Percentiles rank a stretch among this genome's conserved stretches.
These are phyloP conservation scores for Coemansia sp. DNA, from an alignment of 192 early-diverging fungal genomes.

Conservation along the genomic window DNA sequence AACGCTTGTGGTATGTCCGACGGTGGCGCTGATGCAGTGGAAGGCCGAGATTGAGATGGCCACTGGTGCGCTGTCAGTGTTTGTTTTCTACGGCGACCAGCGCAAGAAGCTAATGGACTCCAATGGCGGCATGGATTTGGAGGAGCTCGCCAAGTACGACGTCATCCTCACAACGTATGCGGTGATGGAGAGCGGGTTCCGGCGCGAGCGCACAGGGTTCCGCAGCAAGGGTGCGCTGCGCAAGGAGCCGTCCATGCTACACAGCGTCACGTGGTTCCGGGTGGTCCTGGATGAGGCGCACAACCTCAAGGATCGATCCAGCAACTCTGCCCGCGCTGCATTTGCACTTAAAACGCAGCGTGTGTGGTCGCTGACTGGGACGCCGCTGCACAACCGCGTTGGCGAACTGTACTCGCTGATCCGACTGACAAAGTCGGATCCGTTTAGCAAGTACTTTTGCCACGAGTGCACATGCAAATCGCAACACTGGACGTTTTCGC, in stretches of 20 bases:
- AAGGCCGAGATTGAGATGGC: constrained; percentile 71
- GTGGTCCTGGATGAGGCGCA: constrained; percentile 87
- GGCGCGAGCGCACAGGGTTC: constrained; percentile 71
- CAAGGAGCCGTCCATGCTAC: constrained; percentile 67
- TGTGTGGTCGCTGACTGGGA: constrained; percentile 87
- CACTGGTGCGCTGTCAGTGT: constrained; percentile 62
- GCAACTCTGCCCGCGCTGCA: constrained; percentile 80
- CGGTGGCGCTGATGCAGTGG: constrained; percentile 91
- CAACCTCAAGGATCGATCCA: constrained; percentile 84
- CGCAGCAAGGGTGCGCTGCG: constrained; percentile 61
- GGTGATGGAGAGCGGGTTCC: constrained; percentile 69
- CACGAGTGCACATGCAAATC: constrained; percentile 69
- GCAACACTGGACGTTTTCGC: constrained; percentile 62
- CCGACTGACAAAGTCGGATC: constrained; percentile 80
- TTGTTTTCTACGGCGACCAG: constrained; percentile 75
- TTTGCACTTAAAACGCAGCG: constrained; percentile 67
- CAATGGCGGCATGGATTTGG: constrained; percentile 5
- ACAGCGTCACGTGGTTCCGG: constrained; percentile 76
- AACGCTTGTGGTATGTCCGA: constrained; percentile 83
- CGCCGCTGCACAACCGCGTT: constrained; percentile 90
- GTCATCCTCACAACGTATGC: constrained; percentile 78
- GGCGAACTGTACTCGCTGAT: constrained; percentile 92
- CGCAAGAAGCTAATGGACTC: constrained; percentile 56
- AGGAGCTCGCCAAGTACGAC: constrained; percentile 64
- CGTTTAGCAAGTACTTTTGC: constrained; percentile 87